Conservation (phyloP, 257 asterid genomes). For the Scutellaria barbata region DNA sequence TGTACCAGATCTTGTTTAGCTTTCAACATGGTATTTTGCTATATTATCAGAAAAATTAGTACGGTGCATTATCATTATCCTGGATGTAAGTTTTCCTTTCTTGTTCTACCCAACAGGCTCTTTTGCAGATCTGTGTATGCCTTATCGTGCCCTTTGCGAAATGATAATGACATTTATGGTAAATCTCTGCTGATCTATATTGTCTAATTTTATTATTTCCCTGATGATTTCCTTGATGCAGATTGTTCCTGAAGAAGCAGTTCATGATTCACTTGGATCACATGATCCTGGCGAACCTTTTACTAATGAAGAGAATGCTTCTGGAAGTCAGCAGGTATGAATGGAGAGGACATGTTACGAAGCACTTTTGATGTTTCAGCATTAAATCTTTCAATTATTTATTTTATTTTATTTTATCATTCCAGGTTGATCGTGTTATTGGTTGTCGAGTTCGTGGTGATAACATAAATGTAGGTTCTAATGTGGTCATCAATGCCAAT, state of each 20-base stretch:
- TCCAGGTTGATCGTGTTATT: constrained; percentile 85
- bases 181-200: not conserved
- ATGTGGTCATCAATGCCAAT: constrained; percentile 37
- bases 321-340: constrained; percentile 55
- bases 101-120: constrained; percentile 4
- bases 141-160: not conserved
- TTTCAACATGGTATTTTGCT: not conserved
- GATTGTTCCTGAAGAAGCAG: constrained; percentile 47
- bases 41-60: constrained; percentile 12
- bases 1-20: constrained; percentile 6
- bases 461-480: constrained; percentile 35
- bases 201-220: constrained; percentile 22
- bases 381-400: not conserved
- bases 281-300: constrained; percentile 44
- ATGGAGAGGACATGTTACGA: constrained; percentile 16
- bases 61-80: not conserved
- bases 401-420: constrained; percentile 15
- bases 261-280: constrained; percentile 41
- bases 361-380: constrained; percentile 23
- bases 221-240: constrained; percentile 36
- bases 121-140: constrained; percentile 3
- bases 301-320: constrained; percentile 39
- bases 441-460: constrained; percentile 78
- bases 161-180: constrained; percentile 10
- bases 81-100: not conserved